These are phyloP conservation scores for Ophiostoma tasmaniense DNA, from an alignment of 2,329 filamentous ascomycete species.

Conservation along the genomic window DNA sequence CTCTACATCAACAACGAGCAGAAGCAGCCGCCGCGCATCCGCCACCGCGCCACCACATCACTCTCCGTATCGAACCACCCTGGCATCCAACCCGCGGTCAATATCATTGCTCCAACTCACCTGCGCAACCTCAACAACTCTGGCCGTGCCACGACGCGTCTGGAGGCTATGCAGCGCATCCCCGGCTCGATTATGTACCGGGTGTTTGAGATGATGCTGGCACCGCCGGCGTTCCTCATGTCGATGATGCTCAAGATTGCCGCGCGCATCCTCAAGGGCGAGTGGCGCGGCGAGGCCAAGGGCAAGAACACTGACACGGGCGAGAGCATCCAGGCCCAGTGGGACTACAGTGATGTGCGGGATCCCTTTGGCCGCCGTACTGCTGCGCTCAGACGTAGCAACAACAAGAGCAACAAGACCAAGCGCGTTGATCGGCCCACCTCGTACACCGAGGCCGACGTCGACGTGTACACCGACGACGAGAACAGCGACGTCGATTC, in stretches of 20 bases:
- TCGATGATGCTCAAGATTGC: slow-evolving; percentile 74
- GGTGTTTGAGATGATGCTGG: slow-evolving; percentile 66
- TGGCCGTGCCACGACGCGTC: slow-evolving; percentile 29
- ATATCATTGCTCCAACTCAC: slow-evolving; percentile 44
- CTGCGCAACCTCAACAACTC: slow-evolving; percentile 15
- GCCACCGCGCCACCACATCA: slow-evolving; percentile 46
- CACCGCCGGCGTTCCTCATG: slow-evolving; percentile 72
- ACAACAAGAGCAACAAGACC: not conserved
- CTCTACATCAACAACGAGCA: slow-evolving; percentile 14
- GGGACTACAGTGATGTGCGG: slow-evolving; percentile 51
- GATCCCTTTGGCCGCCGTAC: slow-evolving; percentile 18
- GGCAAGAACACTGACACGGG: slow-evolving; percentile 43
- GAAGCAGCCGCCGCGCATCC: slow-evolving; percentile 29
- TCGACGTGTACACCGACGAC: slow-evolving; percentile 15
- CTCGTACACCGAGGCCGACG: slow-evolving; percentile 17
- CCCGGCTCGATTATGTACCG: slow-evolving; percentile 63
- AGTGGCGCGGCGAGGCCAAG: slow-evolving; percentile 53
- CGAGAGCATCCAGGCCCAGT: slow-evolving; percentile 48
- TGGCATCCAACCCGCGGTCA: slow-evolving; percentile 59
- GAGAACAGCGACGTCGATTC: slow-evolving; percentile 14
- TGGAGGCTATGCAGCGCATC: slow-evolving; percentile 42
- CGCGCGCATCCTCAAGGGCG: slow-evolving; percentile 58
- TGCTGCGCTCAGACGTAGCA: not conserved
- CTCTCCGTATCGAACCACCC: slow-evolving; percentile 44
- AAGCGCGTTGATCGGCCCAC: not conserved